Conservation (phyloP, 2,329 filamentous ascomycete species). For the Neopestalotiopsis rosae region DNA sequence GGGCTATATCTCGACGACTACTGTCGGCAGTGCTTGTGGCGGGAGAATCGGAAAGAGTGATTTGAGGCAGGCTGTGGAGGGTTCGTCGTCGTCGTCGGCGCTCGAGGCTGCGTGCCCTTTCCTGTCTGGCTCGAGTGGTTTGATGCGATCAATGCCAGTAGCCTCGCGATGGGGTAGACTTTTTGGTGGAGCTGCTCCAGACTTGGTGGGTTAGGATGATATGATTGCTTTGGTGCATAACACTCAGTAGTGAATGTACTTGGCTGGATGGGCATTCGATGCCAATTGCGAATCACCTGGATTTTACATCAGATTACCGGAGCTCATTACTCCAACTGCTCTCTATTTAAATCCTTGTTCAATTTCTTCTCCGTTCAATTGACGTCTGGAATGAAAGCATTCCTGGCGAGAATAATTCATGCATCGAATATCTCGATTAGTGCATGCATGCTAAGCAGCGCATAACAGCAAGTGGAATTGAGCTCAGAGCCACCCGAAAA, state of each 20-base stretch:
- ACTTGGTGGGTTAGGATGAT: neutral
- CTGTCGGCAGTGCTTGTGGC: neutral
- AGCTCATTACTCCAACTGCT: too few species aligned
- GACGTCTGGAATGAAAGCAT: too few species aligned
- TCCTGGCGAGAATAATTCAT: too few species aligned
- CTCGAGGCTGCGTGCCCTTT: constrained; percentile 3
- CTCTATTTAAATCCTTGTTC: too few species aligned
- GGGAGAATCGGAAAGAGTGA: neutral
- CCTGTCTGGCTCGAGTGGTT: neutral
- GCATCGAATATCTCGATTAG: neutral
- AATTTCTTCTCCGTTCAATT: too few species aligned
- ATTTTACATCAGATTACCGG: too few species aligned
- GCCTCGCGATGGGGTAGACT: constrained; percentile 13
- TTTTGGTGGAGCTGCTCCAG: constrained; percentile 21
- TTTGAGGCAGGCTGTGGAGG: neutral
- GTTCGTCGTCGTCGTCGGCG: neutral
- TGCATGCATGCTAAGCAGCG: neutral
- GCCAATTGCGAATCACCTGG: too few species aligned
- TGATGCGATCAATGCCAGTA: neutral
- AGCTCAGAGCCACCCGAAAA: neutral
- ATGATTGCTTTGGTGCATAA: neutral
- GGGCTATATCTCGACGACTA: neutral
- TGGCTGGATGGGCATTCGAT: neutral
- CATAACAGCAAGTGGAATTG: neutral
- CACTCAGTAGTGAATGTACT: neutral